These are phyloP conservation scores for Daldinia sp. DNA, from an alignment of 2,329 filamentous ascomycete genomes.

Conservation along the genomic window DNA sequence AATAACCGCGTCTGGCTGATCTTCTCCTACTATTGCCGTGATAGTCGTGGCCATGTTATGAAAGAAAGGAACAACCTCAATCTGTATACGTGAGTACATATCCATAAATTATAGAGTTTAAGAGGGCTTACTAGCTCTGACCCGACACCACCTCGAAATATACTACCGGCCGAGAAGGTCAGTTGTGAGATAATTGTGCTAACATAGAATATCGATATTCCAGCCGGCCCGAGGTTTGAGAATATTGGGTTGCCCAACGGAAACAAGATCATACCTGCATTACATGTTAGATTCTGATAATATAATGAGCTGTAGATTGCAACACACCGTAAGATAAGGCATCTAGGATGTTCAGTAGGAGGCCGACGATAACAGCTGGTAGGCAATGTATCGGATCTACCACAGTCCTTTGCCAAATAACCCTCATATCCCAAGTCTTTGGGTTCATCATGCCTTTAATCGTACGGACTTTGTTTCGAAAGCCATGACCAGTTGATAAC, in stretches of 20 bases:
- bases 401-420: constrained; percentile 73
- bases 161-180: constrained; percentile 86
- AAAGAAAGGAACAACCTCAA: constrained; percentile 98
- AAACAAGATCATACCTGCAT: constrained; percentile 87
- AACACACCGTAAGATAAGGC: constrained; percentile 86
- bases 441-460: constrained; percentile 64
- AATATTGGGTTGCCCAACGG: constrained; percentile 90
- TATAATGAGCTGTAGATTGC: neutral
- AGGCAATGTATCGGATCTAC: constrained; percentile 77
- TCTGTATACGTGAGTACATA: constrained; percentile 61
- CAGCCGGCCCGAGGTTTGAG: constrained; percentile 85
- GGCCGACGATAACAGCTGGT: constrained; percentile 87
- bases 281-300: constrained; percentile 24
- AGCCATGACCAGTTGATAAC: constrained; percentile 33
- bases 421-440: constrained; percentile 76
- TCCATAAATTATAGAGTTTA: neutral
- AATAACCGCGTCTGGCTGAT: constrained; percentile 86
- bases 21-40: constrained; percentile 79
- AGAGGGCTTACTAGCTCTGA: constrained; percentile 81
- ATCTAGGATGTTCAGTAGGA: constrained; percentile 93
- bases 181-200: constrained; percentile 96
- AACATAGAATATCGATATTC: constrained; percentile 98
- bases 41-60: constrained; percentile 98
- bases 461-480: constrained; percentile 41
- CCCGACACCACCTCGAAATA: constrained; percentile 90